Base-by-base conservation (phyloP, 805 yeast genomes). In the Lachancea thermotolerans region DNA sequence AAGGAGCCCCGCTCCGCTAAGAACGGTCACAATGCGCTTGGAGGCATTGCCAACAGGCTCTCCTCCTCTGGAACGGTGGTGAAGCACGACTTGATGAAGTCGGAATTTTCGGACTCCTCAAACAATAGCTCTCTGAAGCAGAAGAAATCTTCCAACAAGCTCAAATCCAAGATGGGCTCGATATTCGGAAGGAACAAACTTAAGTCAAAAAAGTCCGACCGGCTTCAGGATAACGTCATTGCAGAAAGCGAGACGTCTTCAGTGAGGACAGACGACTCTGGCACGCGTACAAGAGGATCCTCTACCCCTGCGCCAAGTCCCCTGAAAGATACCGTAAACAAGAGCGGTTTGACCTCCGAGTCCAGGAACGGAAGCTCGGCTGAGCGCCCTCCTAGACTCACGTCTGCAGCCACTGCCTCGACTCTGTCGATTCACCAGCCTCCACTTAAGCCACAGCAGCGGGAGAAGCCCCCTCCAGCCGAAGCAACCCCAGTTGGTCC, bases 121-220 rank as follows among this genome's bases (percentile, higher is more conserved):
- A 64, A 58, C 39, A 70, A 51, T 58, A 56, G 42, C 34, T 51
- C 64, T 15, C 53, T 51, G 36, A 59, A 59, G 39, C 52, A 56
- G 29, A 63, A 60, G 41, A 65, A 65, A 47, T 49, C 64, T 15
- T 56, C 63, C 42, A 62, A 62, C 38, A 73, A 72, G 38, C 62
- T 85, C 55, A 78, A 78, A 63, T 82, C 89, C 5, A 79, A 70
- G 56, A 82, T 85, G 46, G 95, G 95, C 9, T 82, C 93, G 0
- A 76, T 85, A 50, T 79, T 85, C 55, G 81, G 84, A 37, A 75
- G 79, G 51, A 81, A 77, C 61, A 79, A 78, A 56, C 70, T 71
- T 49, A 68, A 69, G 38, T 63, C 65, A 18, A 65, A 58, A 38
- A 52, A 46, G 17, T 28, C 57, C 31, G 41, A 40, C 18, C 37